phyloP scores from a whole-genome alignment of 1,284 basidiomycete species.

The Ceratorhiza oryzae-sativae region DNA sequence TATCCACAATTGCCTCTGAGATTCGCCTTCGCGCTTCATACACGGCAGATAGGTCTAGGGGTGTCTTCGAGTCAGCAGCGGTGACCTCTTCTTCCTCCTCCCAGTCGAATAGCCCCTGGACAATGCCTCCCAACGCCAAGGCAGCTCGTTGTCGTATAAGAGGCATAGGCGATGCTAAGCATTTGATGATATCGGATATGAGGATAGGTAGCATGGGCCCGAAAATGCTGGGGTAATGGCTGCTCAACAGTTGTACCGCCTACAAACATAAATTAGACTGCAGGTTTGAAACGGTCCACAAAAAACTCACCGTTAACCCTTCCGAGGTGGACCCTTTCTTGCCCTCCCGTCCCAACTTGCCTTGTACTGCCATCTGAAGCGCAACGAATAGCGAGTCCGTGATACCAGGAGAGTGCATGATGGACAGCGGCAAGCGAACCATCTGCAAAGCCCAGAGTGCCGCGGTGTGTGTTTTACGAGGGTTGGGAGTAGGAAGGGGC shows the following conservation, averaged over 20 bases:
- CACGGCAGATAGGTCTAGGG: background rate
- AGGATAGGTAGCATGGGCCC: conserved; percentile 34
- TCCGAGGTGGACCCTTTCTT: conserved; percentile 80
- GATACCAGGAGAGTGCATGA: conserved; percentile 61
- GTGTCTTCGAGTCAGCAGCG: background rate
- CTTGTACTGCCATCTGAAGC: conserved; percentile 75
- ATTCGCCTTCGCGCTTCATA: conserved; percentile 10
- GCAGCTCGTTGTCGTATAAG: conserved; percentile 38
- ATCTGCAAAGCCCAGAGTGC: conserved; percentile 73
- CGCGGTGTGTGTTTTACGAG: conserved; percentile 80
- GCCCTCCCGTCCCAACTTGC: conserved; percentile 82
- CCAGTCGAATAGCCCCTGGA: conserved; percentile 40
- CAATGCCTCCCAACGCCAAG: conserved; percentile 40
- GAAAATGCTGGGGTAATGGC: conserved; percentile 39
- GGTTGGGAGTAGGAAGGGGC: conserved; percentile 74
- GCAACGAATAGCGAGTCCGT: conserved; percentile 70
- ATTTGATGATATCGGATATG: conserved; percentile 11
- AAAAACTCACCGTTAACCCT: conserved; percentile 55
- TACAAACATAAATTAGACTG: background rate
- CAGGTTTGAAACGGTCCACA: background rate
- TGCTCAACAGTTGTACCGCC: conserved; percentile 39
- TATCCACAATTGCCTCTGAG: conserved; percentile 21
- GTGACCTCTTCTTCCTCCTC: conserved; percentile 22
- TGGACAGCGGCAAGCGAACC: conserved; percentile 65
- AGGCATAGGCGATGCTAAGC: conserved; percentile 13